Base-by-base conservation (phyloP, 2,329 filamentous ascomycete species). In the Gliomastix tumulicola region DNA sequence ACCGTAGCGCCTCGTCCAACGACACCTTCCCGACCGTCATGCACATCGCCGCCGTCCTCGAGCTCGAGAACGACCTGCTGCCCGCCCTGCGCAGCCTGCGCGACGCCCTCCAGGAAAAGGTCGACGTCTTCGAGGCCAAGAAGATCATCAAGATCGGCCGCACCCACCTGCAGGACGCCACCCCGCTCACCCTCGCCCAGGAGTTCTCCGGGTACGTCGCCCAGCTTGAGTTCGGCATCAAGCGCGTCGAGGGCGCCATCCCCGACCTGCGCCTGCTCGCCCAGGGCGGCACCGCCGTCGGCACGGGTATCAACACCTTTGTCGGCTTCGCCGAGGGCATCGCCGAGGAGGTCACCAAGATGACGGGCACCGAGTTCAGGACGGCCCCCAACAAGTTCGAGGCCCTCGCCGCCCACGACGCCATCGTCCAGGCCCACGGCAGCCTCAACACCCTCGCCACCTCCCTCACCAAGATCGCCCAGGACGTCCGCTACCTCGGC, bases 351-450 rank as follows among this genome's bases (percentile, higher is more conserved):
- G 88, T 98, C 44, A 82, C 70, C 69, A 89, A 85, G 65, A 85
- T 95, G 78, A 95, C 92, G 3, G 89, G 89, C 50, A 88, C 84
- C 51, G 72, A 92, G 57, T 98, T 98, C 74, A 79, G 86, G 69
- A 97, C 92, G 9, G 92, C 92, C 11, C 90, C 92, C 48, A 98
- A 98, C 79, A 98, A 98, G 73, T 98, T 98, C 56, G 92, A 97
- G 70, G 83, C 92, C 4, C 80, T 98, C 30, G 92, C 92, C 41
- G 88, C 92, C 35, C 92, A 98, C 65, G 92, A 98, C 57, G 88
- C 90, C 46, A 80, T 97, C 50, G 88, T 97, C 41, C 89, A 97
- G 69, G 90, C 90, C 35, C 88, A 87, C 48, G 92, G 92, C 43
- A 82, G 85, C 47, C 79, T 98, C 55, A 97, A 97, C 74, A 96